These are phyloP conservation scores for Paxillus ammoniavirescens DNA, from an alignment of 768 basidiomycete species.

Conservation along the genomic window DNA sequence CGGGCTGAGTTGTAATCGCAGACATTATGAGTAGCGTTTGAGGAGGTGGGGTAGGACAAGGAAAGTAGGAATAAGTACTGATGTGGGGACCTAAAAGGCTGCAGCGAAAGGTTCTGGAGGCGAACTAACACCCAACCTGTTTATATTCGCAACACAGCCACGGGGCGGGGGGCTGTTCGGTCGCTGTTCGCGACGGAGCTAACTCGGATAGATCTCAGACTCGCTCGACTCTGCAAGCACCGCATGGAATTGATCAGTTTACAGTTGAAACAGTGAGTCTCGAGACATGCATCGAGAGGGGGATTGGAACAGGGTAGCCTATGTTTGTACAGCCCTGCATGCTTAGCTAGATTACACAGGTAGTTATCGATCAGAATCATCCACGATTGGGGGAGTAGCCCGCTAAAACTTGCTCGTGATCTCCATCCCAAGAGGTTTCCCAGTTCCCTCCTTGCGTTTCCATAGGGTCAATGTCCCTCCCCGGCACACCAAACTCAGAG, in stretches of 20 bases:
- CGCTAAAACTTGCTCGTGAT: constrained; percentile 21
- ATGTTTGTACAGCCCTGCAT: no score
- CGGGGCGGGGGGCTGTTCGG: background rate
- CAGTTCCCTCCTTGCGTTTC: constrained; percentile 36
- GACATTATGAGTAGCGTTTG: constrained; percentile 10
- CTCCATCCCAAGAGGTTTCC: constrained; percentile 16
- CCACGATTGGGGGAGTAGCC: background rate
- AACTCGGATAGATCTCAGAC: no score
- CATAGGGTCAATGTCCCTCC: constrained; percentile 46
- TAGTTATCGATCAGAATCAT: no score
- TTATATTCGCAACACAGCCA: constrained; percentile 14
- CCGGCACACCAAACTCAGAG: constrained; percentile 55
- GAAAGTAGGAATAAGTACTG: background rate
- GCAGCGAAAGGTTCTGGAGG: background rate
- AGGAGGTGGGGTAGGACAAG: background rate
- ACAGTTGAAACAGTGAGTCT: no score
- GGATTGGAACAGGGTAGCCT: no score
- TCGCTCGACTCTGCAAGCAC: no score
- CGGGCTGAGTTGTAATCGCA: constrained; percentile 48
- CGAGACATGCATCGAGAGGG: no score
- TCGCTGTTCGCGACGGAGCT: no score
- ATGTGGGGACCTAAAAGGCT: background rate
- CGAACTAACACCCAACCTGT: no score
- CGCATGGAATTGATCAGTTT: no score
- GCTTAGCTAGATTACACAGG: no score